These are phyloP conservation scores for Lasiosphaeria ovina DNA, from an alignment of 495 filamentous ascomycete species.

Conservation along the genomic window DNA sequence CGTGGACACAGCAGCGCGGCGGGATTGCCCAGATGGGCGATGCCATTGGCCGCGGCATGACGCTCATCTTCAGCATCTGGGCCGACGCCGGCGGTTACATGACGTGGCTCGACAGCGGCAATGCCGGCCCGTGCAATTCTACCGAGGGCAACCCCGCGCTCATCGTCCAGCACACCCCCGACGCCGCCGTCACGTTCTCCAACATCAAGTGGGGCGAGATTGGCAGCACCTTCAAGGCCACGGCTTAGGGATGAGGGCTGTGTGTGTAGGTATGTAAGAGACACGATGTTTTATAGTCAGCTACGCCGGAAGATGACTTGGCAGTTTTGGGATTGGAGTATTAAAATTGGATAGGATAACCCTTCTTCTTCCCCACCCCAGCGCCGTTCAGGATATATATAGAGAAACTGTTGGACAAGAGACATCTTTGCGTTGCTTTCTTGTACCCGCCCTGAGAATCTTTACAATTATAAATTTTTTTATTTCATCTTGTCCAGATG, in stretches of 20 bases:
- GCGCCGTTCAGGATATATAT: no score
- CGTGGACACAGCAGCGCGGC: slow-evolving; percentile 38
- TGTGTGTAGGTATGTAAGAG: no score
- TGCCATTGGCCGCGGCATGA: slow-evolving; percentile 59
- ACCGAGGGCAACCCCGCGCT: slow-evolving; percentile 48
- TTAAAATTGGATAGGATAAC: no score
- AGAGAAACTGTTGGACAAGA: no score
- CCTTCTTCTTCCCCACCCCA: no score
- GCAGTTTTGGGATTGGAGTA: no score
- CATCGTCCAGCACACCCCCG: slow-evolving; percentile 45
- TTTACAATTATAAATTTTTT: no score
- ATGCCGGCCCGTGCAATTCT: slow-evolving; percentile 57
- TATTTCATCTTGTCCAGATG: no score
- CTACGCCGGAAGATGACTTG: no score
- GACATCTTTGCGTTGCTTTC: no score
- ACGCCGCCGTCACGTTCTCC: slow-evolving; percentile 55
- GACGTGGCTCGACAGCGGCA: slow-evolving; percentile 60
- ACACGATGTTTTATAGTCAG: no score
- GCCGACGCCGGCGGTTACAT: slow-evolving; percentile 55
- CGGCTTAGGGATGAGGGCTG: not conserved
- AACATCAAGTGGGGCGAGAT: slow-evolving; percentile 66
- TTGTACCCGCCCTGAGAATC: no score
- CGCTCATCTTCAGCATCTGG: slow-evolving; percentile 61
- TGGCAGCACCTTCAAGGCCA: slow-evolving; percentile 46
- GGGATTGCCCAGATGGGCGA: slow-evolving; percentile 57